These are phyloP conservation scores for Beauveria brongniartii DNA, from an alignment of 2,329 filamentous ascomycete species.

Conservation along the genomic window DNA sequence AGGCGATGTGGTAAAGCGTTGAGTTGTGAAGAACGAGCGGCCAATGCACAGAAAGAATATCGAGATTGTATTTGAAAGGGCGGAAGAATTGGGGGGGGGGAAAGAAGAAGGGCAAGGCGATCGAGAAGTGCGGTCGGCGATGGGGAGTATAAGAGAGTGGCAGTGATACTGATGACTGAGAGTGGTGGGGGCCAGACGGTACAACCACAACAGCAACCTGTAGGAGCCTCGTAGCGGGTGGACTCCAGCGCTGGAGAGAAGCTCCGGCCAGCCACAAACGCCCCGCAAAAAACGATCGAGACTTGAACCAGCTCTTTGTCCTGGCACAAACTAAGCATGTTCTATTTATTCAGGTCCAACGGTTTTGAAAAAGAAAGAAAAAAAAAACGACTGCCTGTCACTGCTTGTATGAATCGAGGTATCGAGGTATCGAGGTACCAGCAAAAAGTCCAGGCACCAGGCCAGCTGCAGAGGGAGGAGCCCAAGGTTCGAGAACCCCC, in stretches of 20 bases:
- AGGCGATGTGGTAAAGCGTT: not conserved
- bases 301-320: too few species aligned
- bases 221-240: not conserved
- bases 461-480: not conserved
- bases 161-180: not conserved
- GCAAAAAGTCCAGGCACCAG: not conserved
- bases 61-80: not conserved
- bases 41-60: not conserved
- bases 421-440: too few species aligned
- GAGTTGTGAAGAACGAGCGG: not conserved
- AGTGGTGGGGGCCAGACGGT: constrained; percentile 10
- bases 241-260: not conserved
- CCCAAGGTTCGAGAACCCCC: constrained; percentile 11
- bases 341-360: too few species aligned
- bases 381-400: too few species aligned
- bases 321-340: too few species aligned
- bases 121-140: constrained; percentile 9
- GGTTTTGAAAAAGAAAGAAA: too few species aligned
- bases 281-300: too few species aligned
- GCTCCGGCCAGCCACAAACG: not conserved
- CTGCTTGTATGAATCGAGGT: too few species aligned
- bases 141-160: constrained; percentile 6
- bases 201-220: not conserved
- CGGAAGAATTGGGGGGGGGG: not conserved
- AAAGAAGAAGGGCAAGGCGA: not conserved